These are phyloP conservation scores for Scheffersomyces lignicola DNA, from an alignment of 1,139 yeast genomes.

Conservation along the genomic window DNA sequence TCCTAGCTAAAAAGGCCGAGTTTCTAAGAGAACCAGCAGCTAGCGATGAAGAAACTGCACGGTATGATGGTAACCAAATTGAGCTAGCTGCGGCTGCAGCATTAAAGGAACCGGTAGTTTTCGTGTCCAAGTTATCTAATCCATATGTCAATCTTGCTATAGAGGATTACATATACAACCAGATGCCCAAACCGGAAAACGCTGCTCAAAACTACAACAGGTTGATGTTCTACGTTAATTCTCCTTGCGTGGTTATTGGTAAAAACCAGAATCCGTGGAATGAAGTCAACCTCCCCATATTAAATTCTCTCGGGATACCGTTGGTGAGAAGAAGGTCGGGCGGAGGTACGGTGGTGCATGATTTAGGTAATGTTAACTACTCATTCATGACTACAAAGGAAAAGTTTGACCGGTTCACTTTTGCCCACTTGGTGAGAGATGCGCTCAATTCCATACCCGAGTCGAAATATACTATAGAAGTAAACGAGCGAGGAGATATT, in stretches of 20 bases:
- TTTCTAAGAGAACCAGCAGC: constrained; percentile 1
- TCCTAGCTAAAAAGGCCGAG: constrained; percentile 14
- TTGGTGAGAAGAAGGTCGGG: constrained; percentile 81
- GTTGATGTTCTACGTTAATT: constrained; percentile 70
- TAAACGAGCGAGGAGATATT: constrained; percentile 80
- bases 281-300: constrained; percentile 69
- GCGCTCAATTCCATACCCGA: constrained; percentile 42
- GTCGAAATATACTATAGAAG: constrained; percentile 28
- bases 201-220: constrained; percentile 40
- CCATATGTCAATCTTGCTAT: constrained; percentile 80
- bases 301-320: constrained; percentile 59
- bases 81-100: constrained; percentile 15
- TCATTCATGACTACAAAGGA: constrained; percentile 73
- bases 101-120: constrained; percentile 30
- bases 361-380: constrained; percentile 86
- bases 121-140: constrained; percentile 50
- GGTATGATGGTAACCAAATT: background rate
- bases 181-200: constrained; percentile 51
- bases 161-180: constrained; percentile 73
- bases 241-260: constrained; percentile 90
- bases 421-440: constrained; percentile 53
- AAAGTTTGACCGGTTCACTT: constrained; percentile 63
- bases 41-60: background rate
- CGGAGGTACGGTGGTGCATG: constrained; percentile 98
- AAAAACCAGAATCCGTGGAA: constrained; percentile 95